Base-by-base conservation (phyloP, 495 filamentous ascomycete species). In the Trichoderma gamsii region DNA sequence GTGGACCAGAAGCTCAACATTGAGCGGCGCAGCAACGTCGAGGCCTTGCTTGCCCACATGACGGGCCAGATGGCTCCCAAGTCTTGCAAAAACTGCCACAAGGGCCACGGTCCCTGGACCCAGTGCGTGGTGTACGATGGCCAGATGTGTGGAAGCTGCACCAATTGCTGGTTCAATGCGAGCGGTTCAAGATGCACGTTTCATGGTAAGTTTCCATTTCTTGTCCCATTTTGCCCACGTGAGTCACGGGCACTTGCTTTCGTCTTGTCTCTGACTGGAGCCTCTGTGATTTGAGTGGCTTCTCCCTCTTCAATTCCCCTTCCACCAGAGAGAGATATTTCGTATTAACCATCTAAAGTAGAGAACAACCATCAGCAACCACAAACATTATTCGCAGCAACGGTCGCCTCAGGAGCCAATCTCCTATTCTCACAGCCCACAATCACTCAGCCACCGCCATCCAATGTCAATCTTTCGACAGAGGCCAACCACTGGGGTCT, bases 111-210 rank as follows among this genome's bases (percentile, higher is more conserved):
- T 0, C 81, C 81, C 1, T 83, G 81, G 81, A 79, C 73, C 1
- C 76, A 71, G 18, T 83, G 81, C 67, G 73, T 83, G 32, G 67
- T 83, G 12, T 78, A 82, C 32, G 79, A 82, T 32, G 81, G 81
- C 9, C 80, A 83, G 71, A 82, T 83, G 80, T 83, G 81, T 44
- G 80, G 80, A 5, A 82, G 80, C 56, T 83, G 81, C 64, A 79
- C 81, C 49, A 83, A 83, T 67, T 83, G 81, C 68, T 83, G 81
- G 81, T 83, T 82, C 67, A 83, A 83, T 41, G 81, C 81, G 8
- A 81, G 79, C 18, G 81, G 81, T 16, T 78, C 81, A 4, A 69
- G 81, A 25, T 83, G 81, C 65, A 82, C 80, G n/a, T 82, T 83
- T 56, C 81, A 83, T 46, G 80, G 81, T 83, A 78, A 59, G 77